Evolutionary conservation across 352 stramenopile genomes (phyloP).

Genomic region (Phytophthora pseudosyringae): DNA sequence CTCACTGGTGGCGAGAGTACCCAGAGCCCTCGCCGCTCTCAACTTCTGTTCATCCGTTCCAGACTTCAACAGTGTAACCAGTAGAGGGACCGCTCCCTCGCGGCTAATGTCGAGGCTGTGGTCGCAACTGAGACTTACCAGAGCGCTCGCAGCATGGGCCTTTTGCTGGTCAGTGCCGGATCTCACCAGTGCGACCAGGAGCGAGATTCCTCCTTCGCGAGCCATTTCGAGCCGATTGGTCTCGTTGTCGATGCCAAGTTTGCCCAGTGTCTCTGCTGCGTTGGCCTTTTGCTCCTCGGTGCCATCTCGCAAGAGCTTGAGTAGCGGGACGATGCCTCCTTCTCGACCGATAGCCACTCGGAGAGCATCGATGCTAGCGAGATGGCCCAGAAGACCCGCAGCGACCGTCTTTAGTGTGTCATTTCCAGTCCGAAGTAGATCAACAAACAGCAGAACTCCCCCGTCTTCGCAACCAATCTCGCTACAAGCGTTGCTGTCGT

Average conservation of each 20-base stretch:
- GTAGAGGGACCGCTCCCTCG: not conserved
- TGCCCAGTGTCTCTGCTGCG: not conserved
- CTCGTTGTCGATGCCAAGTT: not conserved
- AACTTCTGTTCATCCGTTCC: not conserved
- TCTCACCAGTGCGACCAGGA: not conserved
- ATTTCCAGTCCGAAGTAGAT: not conserved
- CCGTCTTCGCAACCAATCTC: not conserved
- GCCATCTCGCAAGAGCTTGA: not conserved
- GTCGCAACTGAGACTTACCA: not conserved
- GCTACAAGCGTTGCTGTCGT: not conserved
- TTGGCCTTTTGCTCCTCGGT: not conserved
- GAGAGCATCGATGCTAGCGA: not conserved
- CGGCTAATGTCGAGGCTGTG: not conserved
- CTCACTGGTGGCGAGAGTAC: not conserved
- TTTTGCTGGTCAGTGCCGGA: not conserved
- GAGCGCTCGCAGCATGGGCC: not conserved
- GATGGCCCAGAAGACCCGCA: not conserved
- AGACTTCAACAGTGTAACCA: not conserved
- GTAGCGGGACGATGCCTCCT: not conserved
- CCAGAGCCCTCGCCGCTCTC: not conserved
- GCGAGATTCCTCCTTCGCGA: not conserved
- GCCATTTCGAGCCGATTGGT: not conserved
- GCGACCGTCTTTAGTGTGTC: not conserved
- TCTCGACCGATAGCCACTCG: not conserved
- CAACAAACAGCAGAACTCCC: not conserved